phyloP scores from a whole-genome alignment of 2,329 filamentous ascomycete species.

The Pseudogymnoascus sp. region DNA sequence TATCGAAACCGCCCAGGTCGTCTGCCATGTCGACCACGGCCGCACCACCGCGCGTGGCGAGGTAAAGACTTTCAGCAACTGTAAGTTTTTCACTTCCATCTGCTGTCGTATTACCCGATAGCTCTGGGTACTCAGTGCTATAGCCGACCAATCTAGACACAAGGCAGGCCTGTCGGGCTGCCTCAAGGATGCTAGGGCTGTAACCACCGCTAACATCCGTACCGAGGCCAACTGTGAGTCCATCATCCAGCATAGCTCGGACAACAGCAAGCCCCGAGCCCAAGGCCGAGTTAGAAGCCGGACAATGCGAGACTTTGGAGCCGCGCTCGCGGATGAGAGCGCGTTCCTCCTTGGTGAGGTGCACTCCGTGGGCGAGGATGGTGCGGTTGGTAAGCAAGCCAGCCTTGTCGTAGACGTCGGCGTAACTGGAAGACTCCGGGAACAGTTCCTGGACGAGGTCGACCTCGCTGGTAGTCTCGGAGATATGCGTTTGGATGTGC shows the following conservation, averaged over 20 bases:
- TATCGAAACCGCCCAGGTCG: slow-evolving; percentile 71
- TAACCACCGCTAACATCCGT: slow-evolving; percentile 91
- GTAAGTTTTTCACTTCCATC: slow-evolving; percentile 53
- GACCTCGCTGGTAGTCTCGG: slow-evolving; percentile 71
- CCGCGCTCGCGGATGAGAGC: slow-evolving; percentile 51
- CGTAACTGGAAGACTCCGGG: slow-evolving; percentile 56
- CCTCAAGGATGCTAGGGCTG: slow-evolving; percentile 70
- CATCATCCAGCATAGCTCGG: slow-evolving; percentile 63
- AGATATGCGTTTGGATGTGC: slow-evolving; percentile 76
- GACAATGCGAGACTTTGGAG: slow-evolving; percentile 77
- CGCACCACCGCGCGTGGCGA: slow-evolving; percentile 81
- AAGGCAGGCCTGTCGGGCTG: slow-evolving; percentile 70
- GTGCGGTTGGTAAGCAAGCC: slow-evolving; percentile 64
- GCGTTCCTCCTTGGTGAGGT: slow-evolving; percentile 62
- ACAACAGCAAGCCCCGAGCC: slow-evolving; percentile 73
- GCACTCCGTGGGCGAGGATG: slow-evolving; percentile 78
- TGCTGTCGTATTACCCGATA: slow-evolving; percentile 40
- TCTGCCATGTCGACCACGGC: slow-evolving; percentile 66
- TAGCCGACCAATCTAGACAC: slow-evolving; percentile 48
- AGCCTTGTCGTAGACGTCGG: slow-evolving; percentile 68
- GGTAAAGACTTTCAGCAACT: slow-evolving; percentile 76
- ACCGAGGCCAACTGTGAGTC: slow-evolving; percentile 74
- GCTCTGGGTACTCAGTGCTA: slow-evolving; percentile 43
- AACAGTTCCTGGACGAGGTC: slow-evolving; percentile 64
- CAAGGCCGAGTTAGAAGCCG: slow-evolving; percentile 75